These are phyloP conservation scores for Decorospora gaudefroyi DNA, from an alignment of 2,329 filamentous ascomycete species.

Conservation along the genomic window DNA sequence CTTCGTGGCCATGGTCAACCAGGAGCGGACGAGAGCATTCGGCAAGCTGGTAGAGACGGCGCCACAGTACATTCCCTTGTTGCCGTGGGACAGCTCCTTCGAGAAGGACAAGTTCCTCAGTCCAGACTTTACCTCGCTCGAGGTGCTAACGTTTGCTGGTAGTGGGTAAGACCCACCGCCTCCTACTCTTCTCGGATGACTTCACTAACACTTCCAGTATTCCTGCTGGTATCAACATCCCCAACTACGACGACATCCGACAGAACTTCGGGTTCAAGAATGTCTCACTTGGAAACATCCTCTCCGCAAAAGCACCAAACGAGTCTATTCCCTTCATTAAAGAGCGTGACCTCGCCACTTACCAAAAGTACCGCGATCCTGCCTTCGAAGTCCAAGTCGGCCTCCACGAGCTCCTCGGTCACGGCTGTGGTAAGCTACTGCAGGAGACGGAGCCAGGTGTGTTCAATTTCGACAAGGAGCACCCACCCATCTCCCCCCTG, in stretches of 20 bases:
- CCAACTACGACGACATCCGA: constrained; percentile 67
- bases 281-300: constrained; percentile 88
- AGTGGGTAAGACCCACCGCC: constrained; percentile 50
- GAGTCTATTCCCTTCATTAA: constrained; percentile 91
- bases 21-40: constrained; percentile 87
- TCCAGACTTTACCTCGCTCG: constrained; percentile 93
- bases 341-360: constrained; percentile 75
- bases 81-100: constrained; percentile 87
- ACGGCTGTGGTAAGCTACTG: constrained; percentile 90
- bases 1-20: constrained; percentile 70
- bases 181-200: no score
- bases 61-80: constrained; percentile 79
- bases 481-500: constrained; percentile 80
- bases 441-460: constrained; percentile 81
- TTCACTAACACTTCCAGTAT: constrained; percentile 46
- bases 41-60: constrained; percentile 81
- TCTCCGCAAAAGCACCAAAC: constrained; percentile 87
- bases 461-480: constrained; percentile 85
- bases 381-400: constrained; percentile 96
- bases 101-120: constrained; percentile 96
- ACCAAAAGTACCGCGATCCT: constrained; percentile 78
- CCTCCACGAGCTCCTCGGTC: constrained; percentile 85
- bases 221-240: constrained; percentile 63
- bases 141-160: constrained; percentile 80
- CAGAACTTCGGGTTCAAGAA: constrained; percentile 90